Base-by-base conservation (phyloP, 805 yeast species). In the Candida loeiensis region DNA sequence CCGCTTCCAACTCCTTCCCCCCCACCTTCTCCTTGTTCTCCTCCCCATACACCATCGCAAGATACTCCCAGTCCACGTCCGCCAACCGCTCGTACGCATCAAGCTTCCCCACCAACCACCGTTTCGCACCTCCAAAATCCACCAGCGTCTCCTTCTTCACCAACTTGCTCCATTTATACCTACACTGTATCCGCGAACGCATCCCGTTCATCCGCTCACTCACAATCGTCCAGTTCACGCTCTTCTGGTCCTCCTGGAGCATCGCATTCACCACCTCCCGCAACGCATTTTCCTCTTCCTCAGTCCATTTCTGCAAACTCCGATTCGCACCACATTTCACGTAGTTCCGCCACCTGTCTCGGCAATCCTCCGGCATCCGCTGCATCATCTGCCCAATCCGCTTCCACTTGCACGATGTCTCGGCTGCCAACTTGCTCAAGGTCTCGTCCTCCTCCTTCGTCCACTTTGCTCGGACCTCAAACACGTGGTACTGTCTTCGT, bases 351-450 rank as follows among this genome's bases (percentile, higher is more conserved):
- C 95, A 91, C 51, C 98, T 73, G 59, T 91, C 98, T 51, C 98
- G 75, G 61, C 97, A 90, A 63, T 91, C 98, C 56, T 91, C 98
- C 0, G 98, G 97, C 98, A 91, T 91, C 53, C 98, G 72, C 11
- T 85, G 87, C 77, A 91, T 70, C 6, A 69, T 66, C 39, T 74
- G 74, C 6, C 97, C 97, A 45, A 91, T 85, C 29, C 71, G 69
- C 50, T 87, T 87, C 98, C 98, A 91, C 55, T 85, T 88, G 13
- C 93, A 88, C 43, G 81, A 87, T 49, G 78, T 76, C 18, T 80
- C 78, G 7, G 73, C 60, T 8, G 86, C 85, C 37, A 86, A 64
- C 39, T 72, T 73, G 1, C 79, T 78, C 39, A 91, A 68, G 35
- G 73, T 71, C 27, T 65, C 74, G 59, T 91, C 97, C 46, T 90